Conservation (phyloP, 106 monocot species). For the Dendrobium catenatum region DNA sequence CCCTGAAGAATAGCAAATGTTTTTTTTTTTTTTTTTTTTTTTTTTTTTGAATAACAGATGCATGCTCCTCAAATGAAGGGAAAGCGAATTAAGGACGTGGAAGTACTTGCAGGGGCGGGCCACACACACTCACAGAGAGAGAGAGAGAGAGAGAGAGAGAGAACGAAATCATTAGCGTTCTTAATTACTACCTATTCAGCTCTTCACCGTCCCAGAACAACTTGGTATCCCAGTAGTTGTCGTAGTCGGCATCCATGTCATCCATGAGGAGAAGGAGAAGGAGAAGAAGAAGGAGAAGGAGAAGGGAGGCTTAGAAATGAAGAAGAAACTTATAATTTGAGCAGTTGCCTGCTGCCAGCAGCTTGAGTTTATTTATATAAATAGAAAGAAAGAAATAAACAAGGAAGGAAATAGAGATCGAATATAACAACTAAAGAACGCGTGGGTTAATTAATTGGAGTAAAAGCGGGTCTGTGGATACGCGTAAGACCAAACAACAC, state of each 20-base stretch:
- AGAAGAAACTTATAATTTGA: neutral
- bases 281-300: neutral
- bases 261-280: constrained; percentile 10
- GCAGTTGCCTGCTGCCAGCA: neutral
- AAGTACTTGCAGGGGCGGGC: no score
- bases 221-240: constrained; percentile 42
- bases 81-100: no score
- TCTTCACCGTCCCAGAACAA: constrained; percentile 30
- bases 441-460: no score
- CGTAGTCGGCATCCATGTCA: constrained; percentile 31
- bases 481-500: neutral
- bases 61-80: neutral
- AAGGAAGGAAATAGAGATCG: no score
- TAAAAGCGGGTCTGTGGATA: neutral
- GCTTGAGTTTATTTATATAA: neutral
- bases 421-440: no score
- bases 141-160: neutral
- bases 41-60: no score
- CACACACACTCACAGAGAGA: no score
- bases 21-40: no score
- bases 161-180: neutral
- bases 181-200: constrained; percentile 16
- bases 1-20: neutral
- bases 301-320: neutral
- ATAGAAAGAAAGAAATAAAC: no score